Evolutionary conservation across 2,329 filamentous ascomycete species (phyloP).

Genomic region (Neoarthrinium moseri): DNA sequence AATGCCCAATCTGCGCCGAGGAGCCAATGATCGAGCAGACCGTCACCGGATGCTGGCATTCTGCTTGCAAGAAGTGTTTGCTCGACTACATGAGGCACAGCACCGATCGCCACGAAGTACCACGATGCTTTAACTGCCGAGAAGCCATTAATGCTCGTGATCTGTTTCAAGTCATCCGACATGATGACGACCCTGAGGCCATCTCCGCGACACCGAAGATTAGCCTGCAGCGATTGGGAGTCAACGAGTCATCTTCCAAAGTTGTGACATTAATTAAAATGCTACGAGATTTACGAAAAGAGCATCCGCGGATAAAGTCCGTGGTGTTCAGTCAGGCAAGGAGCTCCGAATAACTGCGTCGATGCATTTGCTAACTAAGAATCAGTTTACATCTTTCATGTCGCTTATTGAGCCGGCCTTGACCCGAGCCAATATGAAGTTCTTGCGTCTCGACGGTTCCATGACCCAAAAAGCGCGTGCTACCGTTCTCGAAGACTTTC

Average conservation of each 20-base stretch:
- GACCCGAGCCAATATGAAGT: conserved; percentile 66
- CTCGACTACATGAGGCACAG: conserved; percentile 87
- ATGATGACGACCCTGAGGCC: conserved; percentile 60
- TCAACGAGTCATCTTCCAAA: conserved; percentile 79
- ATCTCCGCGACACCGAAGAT: conserved; percentile 49
- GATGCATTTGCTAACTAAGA: background rate
- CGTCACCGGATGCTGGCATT: conserved; percentile 97
- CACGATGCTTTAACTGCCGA: conserved; percentile 89
- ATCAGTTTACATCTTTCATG: conserved; percentile 93
- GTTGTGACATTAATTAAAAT: conserved; percentile 76
- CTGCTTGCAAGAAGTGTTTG: conserved; percentile 92
- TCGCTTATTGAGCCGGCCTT: conserved; percentile 86
- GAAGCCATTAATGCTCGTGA: conserved; percentile 79
- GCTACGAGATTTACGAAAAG: conserved; percentile 65
- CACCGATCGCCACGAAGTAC: conserved; percentile 69
- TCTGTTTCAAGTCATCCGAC: conserved; percentile 86
- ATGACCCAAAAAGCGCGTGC: conserved; percentile 86
- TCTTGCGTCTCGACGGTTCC: conserved; percentile 86
- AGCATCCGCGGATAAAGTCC: conserved; percentile 72
- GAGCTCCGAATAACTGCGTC: background rate
- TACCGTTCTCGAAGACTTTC: conserved; percentile 74
- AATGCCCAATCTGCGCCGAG: conserved; percentile 93
- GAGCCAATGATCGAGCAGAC: conserved; percentile 94
- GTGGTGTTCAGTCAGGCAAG: conserved; percentile 72
- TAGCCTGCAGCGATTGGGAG: conserved; percentile 58